Percentiles rank a stretch among this genome's conserved stretches.
Conservation (phyloP, 2,329 filamentous ascomycete genomes). For the Clathrospora elynae region DNA sequence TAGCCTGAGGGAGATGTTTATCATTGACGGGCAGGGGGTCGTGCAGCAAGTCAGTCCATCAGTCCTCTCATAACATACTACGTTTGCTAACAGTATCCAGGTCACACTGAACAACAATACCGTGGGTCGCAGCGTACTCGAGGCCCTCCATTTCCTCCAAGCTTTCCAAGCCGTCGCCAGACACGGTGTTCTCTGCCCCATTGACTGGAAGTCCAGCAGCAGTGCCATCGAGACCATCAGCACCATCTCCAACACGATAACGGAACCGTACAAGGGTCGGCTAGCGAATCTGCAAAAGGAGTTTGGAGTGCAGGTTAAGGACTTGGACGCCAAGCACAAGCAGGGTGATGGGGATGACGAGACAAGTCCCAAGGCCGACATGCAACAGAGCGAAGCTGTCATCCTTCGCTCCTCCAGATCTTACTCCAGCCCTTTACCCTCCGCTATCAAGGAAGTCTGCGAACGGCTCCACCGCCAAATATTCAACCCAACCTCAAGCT, state of each 20-base stretch:
- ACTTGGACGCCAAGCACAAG: constrained; percentile 9
- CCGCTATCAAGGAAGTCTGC: no score
- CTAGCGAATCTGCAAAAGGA: constrained; percentile 35
- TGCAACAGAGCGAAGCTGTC: no score
- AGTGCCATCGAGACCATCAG: constrained; percentile 24
- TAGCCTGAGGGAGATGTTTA: constrained; percentile 39
- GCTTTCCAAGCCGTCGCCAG: constrained; percentile 40
- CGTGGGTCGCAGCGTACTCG: constrained; percentile 38
- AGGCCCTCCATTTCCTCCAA: constrained; percentile 38
- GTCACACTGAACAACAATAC: constrained; percentile 38
- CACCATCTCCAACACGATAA: constrained; percentile 35
- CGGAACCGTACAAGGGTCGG: constrained; percentile 34
- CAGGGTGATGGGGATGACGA: background rate
- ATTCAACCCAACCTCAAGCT: no score
- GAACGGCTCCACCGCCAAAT: no score
- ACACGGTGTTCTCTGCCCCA: constrained; percentile 39
- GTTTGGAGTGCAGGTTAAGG: constrained; percentile 26
- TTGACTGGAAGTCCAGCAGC: constrained; percentile 35
- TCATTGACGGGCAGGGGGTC: constrained; percentile 31
- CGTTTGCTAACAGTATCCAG: constrained; percentile 12
- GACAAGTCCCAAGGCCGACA: background rate
- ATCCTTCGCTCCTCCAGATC: no score
- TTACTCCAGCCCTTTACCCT: no score
- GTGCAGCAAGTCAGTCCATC: constrained; percentile 35
- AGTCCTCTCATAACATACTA: background rate